A percentile compares a stretch with the other conserved stretches of the same genome.
Conservation (phyloP, 169 alveolate species). For the Eimeria acervulina region DNA sequence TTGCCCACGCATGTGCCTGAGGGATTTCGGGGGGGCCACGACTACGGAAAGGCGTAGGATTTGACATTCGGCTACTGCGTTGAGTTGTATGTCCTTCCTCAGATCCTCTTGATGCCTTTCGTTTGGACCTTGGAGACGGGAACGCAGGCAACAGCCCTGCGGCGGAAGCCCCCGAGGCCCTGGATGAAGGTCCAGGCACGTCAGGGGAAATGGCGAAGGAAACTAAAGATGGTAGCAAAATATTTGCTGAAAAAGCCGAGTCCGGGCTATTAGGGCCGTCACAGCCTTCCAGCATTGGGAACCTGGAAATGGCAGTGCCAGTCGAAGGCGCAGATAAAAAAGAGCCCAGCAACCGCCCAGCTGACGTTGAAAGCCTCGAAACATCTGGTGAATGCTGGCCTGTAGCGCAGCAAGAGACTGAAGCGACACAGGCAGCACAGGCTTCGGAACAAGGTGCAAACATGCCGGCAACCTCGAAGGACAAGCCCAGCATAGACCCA, state of each 20-base stretch:
- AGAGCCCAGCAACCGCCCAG: background rate
- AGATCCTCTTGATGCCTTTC: background rate
- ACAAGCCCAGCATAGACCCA: background rate
- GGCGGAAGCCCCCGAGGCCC: background rate
- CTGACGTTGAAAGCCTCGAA: background rate
- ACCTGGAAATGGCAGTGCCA: background rate
- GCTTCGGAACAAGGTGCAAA: background rate
- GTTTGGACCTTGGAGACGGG: background rate
- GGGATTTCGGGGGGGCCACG: background rate
- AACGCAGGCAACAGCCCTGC: background rate
- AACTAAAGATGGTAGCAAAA: background rate
- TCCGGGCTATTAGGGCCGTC: background rate
- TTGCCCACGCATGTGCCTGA: no score
- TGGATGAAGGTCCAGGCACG: background rate
- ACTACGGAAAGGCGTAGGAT: background rate
- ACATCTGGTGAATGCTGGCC: background rate
- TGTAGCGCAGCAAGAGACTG: background rate
- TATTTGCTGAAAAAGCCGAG: background rate
- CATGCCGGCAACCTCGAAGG: background rate
- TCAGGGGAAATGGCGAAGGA: background rate
- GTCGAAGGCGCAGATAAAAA: background rate
- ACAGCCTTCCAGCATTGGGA: background rate
- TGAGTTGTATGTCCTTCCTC: background rate
- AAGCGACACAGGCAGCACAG: background rate
- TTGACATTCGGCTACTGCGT: background rate